Base-by-base conservation (phyloP, 495 filamentous ascomycete genomes). In the Penicillium silybi region DNA sequence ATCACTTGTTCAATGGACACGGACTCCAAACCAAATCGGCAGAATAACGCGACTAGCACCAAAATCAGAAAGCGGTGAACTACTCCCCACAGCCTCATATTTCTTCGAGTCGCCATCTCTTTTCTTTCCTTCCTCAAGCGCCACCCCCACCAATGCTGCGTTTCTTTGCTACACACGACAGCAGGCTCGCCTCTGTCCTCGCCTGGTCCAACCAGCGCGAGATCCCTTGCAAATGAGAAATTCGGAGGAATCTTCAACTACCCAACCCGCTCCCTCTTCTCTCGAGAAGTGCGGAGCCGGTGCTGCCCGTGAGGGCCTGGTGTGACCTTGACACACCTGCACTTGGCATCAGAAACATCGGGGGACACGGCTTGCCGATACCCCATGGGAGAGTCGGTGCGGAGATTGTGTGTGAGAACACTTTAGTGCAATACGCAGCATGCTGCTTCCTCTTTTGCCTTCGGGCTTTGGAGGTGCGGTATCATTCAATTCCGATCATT, bases 371-470 rank as follows among this genome's bases (percentile, higher is more conserved):
- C 39, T 48, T 52, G 50, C 38, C 20, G 52, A 46, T 68, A 77
- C 80, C 82, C 85, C 86, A 80, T 89, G 87, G 87, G 86, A 90
- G 84, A 82, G 89, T 82, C 85, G 80, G 87, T 89, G 88, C 88
- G 87, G 85, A 92, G 89, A 90, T 90, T 84, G 88, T 92, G 86
- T 84, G 73, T 79, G 74, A 72, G 70, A 78, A 85, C 88, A 96
- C 89, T 93, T 92, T 79, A 97, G 92, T 96, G 87, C 92, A 92
- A 97, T 97, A 90, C 89, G 92, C 90, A 82, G 92, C 90, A 85
- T 96, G 79, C 79, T 58, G 63, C 3, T 8, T 13, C 10, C 64
- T 69, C 65, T 45, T 50, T 47, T 54, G 62, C 52, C 48, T 61
- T 66, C 50, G 64, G 67, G 46, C 48, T 50, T 47, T 43, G 54